Evolutionary conservation across 164 flowering plant genomes (phyloP), one percentile per base, ranked within the genome.

Genomic region (Dillenia suffruticosa): DNA sequence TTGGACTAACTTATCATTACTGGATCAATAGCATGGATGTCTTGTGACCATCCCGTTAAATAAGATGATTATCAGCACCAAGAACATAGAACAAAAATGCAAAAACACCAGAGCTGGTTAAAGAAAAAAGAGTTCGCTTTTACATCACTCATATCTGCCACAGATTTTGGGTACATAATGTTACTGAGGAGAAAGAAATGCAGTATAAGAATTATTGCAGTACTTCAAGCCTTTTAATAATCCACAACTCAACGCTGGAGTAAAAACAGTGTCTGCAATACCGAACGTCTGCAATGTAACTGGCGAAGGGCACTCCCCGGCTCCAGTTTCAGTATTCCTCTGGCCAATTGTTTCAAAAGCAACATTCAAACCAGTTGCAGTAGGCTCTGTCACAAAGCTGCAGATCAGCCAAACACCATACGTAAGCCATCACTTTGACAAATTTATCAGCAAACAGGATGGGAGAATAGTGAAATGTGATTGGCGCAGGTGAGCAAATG

Each of bases 381-480:
- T 59, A 0, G 85, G 77, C 46, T 90, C 91, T 3, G 83, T 74
- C n/a, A 58, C 59, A 75, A 95, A 86, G 74, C 99, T 91, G 90
- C 80, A 82, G 45, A 17, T 46, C 57, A 65, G 40, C 44, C 51
- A 67, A 63, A 46, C n/a, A 9, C 12, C 47, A 8, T 14, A 16
- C 11, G 24, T 52, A 17, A 65, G 47, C 44, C 14, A 47, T 24
- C 49, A 54, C 32, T 45, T 10, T 15, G 12, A 51, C 51, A 22
- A 12, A 55, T 26, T n/a, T 43, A 44, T 19, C 26, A 13, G 45
- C 45, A 11, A 12, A 15, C 10, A 44, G 9, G 17, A 57, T 15
- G 10, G 9, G 1, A 52, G 19, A 52, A 16, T 9, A 51, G 55
- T 19, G 9, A 9, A 63, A 13, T 50, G 54, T 58, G 14, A n/a